Evolutionary conservation across 805 yeast species (phyloP).

Genomic region (Candida silvatica): DNA sequence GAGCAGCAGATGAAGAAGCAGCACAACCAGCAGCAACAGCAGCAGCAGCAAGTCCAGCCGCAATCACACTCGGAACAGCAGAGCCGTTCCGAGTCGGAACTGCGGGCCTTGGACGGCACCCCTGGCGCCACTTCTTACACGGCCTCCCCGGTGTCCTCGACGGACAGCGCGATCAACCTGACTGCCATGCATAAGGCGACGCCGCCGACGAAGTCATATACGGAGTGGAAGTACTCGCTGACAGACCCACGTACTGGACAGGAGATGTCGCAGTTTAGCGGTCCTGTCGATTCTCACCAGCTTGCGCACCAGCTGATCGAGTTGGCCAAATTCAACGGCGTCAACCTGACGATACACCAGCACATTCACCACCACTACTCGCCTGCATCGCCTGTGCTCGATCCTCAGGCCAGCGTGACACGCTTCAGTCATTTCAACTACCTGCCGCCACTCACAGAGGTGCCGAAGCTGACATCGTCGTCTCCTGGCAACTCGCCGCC

Average conservation of each 20-base stretch:
- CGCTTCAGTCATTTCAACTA: slow-evolving; percentile 68
- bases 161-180: slow-evolving; percentile 13
- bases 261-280: slow-evolving; percentile 34
- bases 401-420: slow-evolving; percentile 45
- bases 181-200: slow-evolving; percentile 2
- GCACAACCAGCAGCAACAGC: neutral
- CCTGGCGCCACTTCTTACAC: neutral
- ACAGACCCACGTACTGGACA: slow-evolving; percentile 35
- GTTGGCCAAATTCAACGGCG: slow-evolving; percentile 47
- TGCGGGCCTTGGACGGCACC: neutral
- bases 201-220: slow-evolving; percentile 13
- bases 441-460: slow-evolving; percentile 61
- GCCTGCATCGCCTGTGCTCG: slow-evolving; percentile 30
- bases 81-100: neutral
- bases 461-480: slow-evolving; percentile 61
- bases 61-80: neutral
- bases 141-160: slow-evolving; percentile 9
- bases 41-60: neutral
- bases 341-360: slow-evolving; percentile 70
- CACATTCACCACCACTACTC: slow-evolving; percentile 77
- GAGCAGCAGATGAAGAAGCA: neutral
- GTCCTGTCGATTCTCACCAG: slow-evolving; percentile 43
- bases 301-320: slow-evolving; percentile 49
- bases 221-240: slow-evolving; percentile 59
- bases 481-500: slow-evolving; percentile 12